Conservation (phyloP, 768 basidiomycete species). For the Termitomyces sp. region DNA sequence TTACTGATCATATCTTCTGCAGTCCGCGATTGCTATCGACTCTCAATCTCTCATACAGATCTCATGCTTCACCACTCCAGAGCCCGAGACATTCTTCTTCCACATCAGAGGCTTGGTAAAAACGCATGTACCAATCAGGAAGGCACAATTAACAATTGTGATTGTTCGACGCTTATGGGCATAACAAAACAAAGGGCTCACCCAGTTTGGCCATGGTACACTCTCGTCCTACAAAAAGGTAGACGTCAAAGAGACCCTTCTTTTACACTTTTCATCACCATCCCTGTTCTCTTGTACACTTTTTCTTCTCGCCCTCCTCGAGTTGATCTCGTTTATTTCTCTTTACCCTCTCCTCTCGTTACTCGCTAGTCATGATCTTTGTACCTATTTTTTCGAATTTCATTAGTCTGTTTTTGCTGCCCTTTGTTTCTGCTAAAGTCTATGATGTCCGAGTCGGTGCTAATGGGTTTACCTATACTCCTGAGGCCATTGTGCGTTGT, state of each 20-base stretch:
- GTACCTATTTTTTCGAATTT: constrained; percentile 27
- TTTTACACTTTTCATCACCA: constrained; percentile 14
- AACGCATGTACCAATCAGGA: background rate
- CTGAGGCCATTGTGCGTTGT: constrained; percentile 45
- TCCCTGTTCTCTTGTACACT: constrained; percentile 20
- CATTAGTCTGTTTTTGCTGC: constrained; percentile 46
- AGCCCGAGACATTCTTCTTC: no score
- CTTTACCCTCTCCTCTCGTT: constrained; percentile 14
- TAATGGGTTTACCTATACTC: constrained; percentile 35
- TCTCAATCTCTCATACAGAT: no score
- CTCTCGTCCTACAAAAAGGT: background rate
- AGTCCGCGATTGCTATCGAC: no score
- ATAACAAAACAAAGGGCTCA: background rate
- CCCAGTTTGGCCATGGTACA: background rate
- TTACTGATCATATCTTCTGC: no score
- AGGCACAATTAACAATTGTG: background rate
- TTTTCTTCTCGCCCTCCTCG: constrained; percentile 9
- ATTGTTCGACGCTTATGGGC: background rate
- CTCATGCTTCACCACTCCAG: no score
- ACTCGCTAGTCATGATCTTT: constrained; percentile 40
- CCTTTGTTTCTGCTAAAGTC: constrained; percentile 43
- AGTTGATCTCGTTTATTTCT: constrained; percentile 21
- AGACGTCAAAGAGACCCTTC: background rate
- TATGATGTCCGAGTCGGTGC: constrained; percentile 52
- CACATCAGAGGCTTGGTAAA: no score